Evolutionary conservation across 495 filamentous ascomycete genomes (phyloP), one percentile per base, ranked within the genome.

Genomic region (Neurospora sp.): DNA sequence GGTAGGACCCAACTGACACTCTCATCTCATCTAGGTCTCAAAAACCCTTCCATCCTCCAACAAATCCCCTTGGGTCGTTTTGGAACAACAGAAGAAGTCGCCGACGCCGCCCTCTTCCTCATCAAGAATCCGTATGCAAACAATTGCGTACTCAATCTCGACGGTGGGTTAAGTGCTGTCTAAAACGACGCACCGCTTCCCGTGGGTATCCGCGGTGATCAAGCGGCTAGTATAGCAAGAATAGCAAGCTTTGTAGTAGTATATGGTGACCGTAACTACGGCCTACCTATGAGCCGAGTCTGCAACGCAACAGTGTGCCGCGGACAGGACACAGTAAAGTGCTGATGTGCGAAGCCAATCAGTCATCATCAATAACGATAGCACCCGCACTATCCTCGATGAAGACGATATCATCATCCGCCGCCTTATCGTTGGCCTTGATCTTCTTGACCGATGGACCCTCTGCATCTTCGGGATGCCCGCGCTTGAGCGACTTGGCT

Each of bases 121-220:
- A 90, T 88, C n/a, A 84, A 83, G 39, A 96, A 94, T 79, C 78
- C 87, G 61, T 97, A 94, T 78, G 90, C 92, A 9, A 93, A 94
- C 77, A 94, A 94, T 71, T 94, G 92, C 81, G 86, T 94, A 37
- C 84, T 97, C 9, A 94, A 93, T 76, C 84, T 97, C n/a, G 93
- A 96, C 78, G 93, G 93, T 20, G 93, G 93, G 1, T 76, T 94
- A 70, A 93, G 92, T 76, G 91, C 91, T 16, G 81, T 85, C 22
- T 92, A 77, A 79, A 37, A 27, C n/a, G 20, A 37, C 59, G 10
- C 68, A 69, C 40, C 76, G 17, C 37, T 61, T 74, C n/a, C 71
- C 3, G 8, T 45, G 61, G 16, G 53, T 22, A 38, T 27, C 17
- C 17, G 3, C 0, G 5, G 16, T 27, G 45, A 59, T 8, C 35